A percentile compares a stretch with the other conserved stretches of the same genome.
Evolutionary conservation across 768 basidiomycete genomes (phyloP).

Genomic region (Amanita rimosa): DNA sequence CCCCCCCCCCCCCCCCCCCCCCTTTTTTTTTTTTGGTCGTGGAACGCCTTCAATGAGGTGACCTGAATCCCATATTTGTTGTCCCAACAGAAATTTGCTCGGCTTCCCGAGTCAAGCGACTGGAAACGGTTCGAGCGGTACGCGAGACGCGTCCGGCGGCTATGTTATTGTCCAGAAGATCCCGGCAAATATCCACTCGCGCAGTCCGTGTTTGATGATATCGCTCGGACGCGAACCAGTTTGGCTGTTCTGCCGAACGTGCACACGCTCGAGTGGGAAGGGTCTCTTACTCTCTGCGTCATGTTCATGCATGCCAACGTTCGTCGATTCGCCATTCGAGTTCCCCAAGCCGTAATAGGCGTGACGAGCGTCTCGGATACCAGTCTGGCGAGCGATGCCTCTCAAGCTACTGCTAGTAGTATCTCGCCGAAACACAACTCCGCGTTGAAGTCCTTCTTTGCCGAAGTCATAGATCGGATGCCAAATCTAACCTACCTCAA

Average conservation of each 20-base stretch:
- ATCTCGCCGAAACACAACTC: slow-evolving; percentile 10
- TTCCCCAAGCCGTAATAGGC: neutral
- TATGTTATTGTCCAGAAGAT: slow-evolving; percentile 5
- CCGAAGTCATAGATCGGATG: slow-evolving; percentile 33
- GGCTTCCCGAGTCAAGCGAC: slow-evolving; percentile 31
- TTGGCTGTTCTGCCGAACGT: slow-evolving; percentile 46
- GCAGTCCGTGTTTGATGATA: slow-evolving; percentile 36
- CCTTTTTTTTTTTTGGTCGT: no score
- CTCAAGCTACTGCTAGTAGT: slow-evolving; percentile 11
- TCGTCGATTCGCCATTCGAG: slow-evolving; percentile 4
- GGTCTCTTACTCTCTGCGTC: slow-evolving; percentile 20
- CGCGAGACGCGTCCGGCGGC: slow-evolving; percentile 31
- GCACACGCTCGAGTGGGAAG: slow-evolving; percentile 38
- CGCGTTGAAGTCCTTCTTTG: slow-evolving; percentile 15
- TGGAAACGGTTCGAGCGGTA: slow-evolving; percentile 50
- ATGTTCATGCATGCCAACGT: slow-evolving; percentile 51
- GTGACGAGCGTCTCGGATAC: slow-evolving; percentile 23
- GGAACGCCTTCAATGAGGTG: no score
- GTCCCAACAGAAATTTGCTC: slow-evolving; percentile 25
- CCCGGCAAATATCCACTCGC: slow-evolving; percentile 10
- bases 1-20: no score
- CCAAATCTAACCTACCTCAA: slow-evolving; percentile 37
- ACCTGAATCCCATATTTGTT: neutral
- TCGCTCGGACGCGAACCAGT: slow-evolving; percentile 42
- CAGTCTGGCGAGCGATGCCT: slow-evolving; percentile 16